Evolutionary conservation across 805 yeast species (phyloP).

Genomic region (Hanseniaspora opuntiae): DNA sequence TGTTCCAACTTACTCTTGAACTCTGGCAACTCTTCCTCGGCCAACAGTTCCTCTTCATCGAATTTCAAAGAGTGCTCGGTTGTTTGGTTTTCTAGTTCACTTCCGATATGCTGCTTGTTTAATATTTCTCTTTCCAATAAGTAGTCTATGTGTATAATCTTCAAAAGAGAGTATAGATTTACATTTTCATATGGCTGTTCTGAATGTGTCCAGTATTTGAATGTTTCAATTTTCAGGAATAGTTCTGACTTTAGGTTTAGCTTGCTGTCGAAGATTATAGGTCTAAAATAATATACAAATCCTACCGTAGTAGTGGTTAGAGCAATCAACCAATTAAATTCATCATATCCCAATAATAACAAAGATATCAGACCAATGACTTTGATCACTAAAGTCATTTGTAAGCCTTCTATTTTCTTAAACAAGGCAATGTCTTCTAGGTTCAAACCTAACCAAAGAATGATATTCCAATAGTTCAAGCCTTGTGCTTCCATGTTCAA

Average conservation of each 20-base stretch:
- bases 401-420: neutral
- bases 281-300: conserved; percentile 1
- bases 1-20: neutral
- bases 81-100: conserved; percentile 22
- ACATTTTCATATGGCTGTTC: neutral
- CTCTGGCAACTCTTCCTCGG: neutral
- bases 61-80: neutral
- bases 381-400: neutral
- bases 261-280: conserved; percentile 5
- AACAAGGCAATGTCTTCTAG: neutral
- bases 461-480: conserved; percentile 6
- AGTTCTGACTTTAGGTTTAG: conserved; percentile 9
- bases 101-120: conserved; percentile 10
- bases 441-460: conserved; percentile 7
- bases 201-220: conserved; percentile 10
- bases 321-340: conserved; percentile 5
- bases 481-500: conserved; percentile 11
- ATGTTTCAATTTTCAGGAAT: conserved; percentile 9
- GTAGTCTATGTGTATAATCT: conserved; percentile 6
- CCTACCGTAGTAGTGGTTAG: conserved; percentile 3
- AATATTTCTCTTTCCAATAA: conserved; percentile 6
- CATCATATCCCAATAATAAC: neutral
- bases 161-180: conserved; percentile 6
- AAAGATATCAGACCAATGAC: neutral
- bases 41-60: neutral